phyloP scores from a whole-genome alignment of 805 yeast species.

The Zygotorulaspora sp. region DNA sequence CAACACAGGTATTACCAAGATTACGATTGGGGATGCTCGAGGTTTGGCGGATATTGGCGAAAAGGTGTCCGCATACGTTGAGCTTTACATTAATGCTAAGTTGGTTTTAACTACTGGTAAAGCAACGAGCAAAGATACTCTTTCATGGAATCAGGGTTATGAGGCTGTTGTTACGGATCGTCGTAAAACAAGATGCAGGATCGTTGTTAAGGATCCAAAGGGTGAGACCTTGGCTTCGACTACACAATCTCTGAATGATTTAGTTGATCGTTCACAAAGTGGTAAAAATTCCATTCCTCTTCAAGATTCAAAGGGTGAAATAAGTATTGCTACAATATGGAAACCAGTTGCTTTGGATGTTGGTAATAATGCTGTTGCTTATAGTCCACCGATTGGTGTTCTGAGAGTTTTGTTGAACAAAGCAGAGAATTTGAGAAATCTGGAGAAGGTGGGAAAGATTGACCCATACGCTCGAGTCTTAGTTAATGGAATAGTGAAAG shows the following conservation, averaged over 20 bases:
- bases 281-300: conserved; percentile 76
- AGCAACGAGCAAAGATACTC: conserved; percentile 51
- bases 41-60: conserved; percentile 40
- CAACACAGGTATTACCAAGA: conserved; percentile 83
- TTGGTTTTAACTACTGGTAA: conserved; percentile 47
- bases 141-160: conserved; percentile 57
- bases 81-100: conserved; percentile 62
- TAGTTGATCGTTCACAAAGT: conserved; percentile 73
- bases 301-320: conserved; percentile 64
- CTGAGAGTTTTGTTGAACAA: conserved; percentile 65
- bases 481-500: conserved; percentile 69
- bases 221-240: conserved; percentile 56
- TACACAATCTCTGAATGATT: conserved; percentile 52
- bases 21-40: conserved; percentile 41
- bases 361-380: conserved; percentile 69
- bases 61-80: conserved; percentile 62
- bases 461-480: conserved; percentile 87
- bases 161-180: conserved; percentile 73
- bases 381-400: conserved; percentile 93
- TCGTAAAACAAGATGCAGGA: conserved; percentile 61
- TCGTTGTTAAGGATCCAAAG: conserved; percentile 60
- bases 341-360: conserved; percentile 74
- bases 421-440: conserved; percentile 73
- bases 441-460: conserved; percentile 83
- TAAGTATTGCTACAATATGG: conserved; percentile 70